Percentiles rank a stretch among this genome's conserved stretches.
phyloP scores from a whole-genome alignment of 331 rosid genomes.

The Malus hybrid region DNA sequence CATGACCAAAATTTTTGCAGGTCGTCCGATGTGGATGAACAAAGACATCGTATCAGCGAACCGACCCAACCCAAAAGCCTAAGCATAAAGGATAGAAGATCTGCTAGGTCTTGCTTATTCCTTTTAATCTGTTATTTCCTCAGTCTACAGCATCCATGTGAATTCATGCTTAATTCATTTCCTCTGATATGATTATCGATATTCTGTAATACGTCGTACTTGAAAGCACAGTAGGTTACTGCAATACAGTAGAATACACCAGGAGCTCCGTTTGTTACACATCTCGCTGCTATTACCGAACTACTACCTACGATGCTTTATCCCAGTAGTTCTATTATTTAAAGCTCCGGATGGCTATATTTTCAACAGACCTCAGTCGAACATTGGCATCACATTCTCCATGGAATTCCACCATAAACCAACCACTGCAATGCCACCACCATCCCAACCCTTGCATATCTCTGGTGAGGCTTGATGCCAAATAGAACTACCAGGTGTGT shows the following conservation, averaged over 20 bases:
- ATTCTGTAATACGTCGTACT: not conserved
- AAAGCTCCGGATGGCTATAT: not conserved
- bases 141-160: not conserved
- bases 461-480: too few relatives aligned
- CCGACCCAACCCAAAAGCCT: not conserved
- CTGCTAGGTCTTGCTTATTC: not conserved
- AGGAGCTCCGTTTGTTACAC: not conserved
- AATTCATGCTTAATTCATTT: not conserved
- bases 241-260: not conserved
- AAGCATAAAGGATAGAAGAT: conserved; percentile 1
- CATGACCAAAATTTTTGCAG: conserved; percentile 3
- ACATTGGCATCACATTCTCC: too few relatives aligned
- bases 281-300: not conserved
- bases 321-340: not conserved
- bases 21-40: conserved; percentile 9
- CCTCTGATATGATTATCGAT: not conserved
- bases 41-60: conserved; percentile 11
- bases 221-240: not conserved
- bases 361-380: not conserved
- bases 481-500: too few relatives aligned
- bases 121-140: not conserved
- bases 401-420: too few relatives aligned
- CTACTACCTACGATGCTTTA: not conserved
- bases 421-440: too few relatives aligned
- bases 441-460: too few relatives aligned